phyloP scores from a whole-genome alignment of 2,329 filamentous ascomycete species.

The Tympanopsis confertula region DNA sequence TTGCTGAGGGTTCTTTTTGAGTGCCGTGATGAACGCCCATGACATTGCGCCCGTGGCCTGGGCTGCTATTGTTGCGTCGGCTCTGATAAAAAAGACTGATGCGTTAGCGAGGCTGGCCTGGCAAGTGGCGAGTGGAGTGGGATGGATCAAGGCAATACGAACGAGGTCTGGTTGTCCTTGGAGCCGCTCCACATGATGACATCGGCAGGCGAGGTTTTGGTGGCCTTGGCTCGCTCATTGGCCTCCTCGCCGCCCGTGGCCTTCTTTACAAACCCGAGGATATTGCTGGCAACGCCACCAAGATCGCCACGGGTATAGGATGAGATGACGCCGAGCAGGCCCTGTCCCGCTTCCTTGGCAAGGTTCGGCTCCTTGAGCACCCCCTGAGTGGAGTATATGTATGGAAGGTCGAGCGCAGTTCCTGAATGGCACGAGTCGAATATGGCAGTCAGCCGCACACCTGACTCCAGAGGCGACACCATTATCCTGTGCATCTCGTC shows the following conservation, averaged over 20 bases:
- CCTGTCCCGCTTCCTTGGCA: conserved; percentile 56
- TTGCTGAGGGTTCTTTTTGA: conserved; percentile 95
- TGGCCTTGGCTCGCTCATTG: conserved; percentile 68
- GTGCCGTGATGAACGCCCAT: conserved; percentile 84
- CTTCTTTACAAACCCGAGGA: conserved; percentile 81
- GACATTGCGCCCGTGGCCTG: conserved; percentile 97
- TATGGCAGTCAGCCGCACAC: conserved; percentile 49
- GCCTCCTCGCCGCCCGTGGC: conserved; percentile 72
- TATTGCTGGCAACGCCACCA: conserved; percentile 67
- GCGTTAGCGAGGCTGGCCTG: not conserved
- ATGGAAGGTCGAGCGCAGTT: conserved; percentile 54
- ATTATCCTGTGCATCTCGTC: conserved; percentile 74
- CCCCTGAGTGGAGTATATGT: conserved; percentile 59
- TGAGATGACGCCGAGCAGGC: conserved; percentile 45
- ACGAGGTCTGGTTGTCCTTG: conserved; percentile 93
- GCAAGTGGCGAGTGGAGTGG: conserved; percentile 3
- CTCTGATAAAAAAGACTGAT: conserved; percentile 35
- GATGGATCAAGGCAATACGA: conserved; percentile 29
- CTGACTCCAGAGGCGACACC: conserved; percentile 41
- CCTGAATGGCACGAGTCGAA: conserved; percentile 59
- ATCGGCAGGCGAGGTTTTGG: conserved; percentile 88
- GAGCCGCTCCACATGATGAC: conserved; percentile 97
- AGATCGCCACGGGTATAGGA: conserved; percentile 63
- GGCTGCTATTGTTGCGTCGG: conserved; percentile 81
- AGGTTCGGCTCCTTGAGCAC: conserved; percentile 59